Percentiles rank a stretch among this genome's conserved stretches.
These are phyloP conservation scores for Hibiscus mutabilis DNA, from an alignment of 345 rosid species.

Conservation along the genomic window DNA sequence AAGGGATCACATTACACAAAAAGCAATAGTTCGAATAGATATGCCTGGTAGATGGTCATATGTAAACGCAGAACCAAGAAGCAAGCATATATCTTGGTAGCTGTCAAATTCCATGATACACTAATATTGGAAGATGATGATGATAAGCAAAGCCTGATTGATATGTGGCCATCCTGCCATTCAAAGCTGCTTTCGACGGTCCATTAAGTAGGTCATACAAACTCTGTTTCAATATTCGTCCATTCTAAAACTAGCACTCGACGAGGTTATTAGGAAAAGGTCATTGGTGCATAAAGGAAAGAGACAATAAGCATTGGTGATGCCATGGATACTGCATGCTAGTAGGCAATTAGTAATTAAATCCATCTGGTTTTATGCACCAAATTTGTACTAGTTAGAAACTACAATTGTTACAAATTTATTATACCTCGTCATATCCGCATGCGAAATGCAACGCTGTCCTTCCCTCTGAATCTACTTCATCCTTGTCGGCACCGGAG, in stretches of 20 bases:
- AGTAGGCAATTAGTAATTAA: not conserved
- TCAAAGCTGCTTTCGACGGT: not conserved
- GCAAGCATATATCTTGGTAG: not conserved
- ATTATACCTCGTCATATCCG: slow-evolving; percentile 94
- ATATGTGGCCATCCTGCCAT: not conserved
- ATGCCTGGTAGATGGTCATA: not conserved
- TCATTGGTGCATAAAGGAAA: not conserved
- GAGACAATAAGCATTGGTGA: no score
- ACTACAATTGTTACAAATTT: not conserved
- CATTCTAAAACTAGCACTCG: not conserved
- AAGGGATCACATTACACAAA: no score
- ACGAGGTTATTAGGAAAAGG: not conserved
- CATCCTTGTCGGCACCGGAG: slow-evolving; percentile 88
- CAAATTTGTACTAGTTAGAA: not conserved
- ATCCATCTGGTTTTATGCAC: not conserved
- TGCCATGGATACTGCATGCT: not conserved
- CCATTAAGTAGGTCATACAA: no score
- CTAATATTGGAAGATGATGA: not conserved
- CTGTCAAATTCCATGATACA: not conserved
- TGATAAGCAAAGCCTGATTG: not conserved
- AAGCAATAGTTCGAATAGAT: not conserved
- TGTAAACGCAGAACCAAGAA: not conserved
- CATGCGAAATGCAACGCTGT: slow-evolving; percentile 98
- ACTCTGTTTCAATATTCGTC: not conserved
- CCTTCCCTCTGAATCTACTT: slow-evolving; percentile 97